phyloP scores from a whole-genome alignment of 2,329 filamentous ascomycete species.

The Aspergillus latus region DNA sequence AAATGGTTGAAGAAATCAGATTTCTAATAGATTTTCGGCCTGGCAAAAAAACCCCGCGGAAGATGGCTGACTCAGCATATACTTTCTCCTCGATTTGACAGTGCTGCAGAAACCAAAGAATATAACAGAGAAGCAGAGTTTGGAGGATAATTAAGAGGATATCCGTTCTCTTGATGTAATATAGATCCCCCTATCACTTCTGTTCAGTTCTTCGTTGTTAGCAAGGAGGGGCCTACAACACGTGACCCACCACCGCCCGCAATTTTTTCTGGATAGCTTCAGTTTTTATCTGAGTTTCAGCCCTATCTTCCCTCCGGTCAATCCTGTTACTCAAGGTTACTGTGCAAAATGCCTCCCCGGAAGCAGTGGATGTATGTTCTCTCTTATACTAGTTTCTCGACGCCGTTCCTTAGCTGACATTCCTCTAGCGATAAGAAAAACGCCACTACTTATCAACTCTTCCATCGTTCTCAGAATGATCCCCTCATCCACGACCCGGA shows the following conservation, averaged over 20 bases:
- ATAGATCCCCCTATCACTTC: neutral
- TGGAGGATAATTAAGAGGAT: no score
- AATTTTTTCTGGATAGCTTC: slow-evolving; percentile 14
- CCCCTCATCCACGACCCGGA: slow-evolving; percentile 90
- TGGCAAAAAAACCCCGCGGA: slow-evolving; percentile 24
- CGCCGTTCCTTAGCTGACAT: slow-evolving; percentile 15
- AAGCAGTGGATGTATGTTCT: slow-evolving; percentile 69
- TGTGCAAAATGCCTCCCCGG: slow-evolving; percentile 65
- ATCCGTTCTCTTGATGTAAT: no score
- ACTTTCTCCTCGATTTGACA: neutral
- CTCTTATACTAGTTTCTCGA: neutral
- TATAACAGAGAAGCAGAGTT: no score
- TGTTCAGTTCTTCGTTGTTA: neutral
- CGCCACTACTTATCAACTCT: slow-evolving; percentile 88
- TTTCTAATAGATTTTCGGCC: slow-evolving; percentile 20
- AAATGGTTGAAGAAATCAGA: slow-evolving; percentile 14
- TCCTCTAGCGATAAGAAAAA: slow-evolving; percentile 76
- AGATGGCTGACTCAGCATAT: slow-evolving; percentile 29
- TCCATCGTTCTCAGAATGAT: slow-evolving; percentile 95
- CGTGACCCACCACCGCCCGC: slow-evolving; percentile 17
- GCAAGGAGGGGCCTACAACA: slow-evolving; percentile 9
- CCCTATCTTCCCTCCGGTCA: slow-evolving; percentile 22
- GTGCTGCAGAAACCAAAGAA: neutral
- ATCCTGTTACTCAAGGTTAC: neutral
- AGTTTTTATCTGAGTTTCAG: slow-evolving; percentile 3